Conservation (phyloP, 106 monocot genomes). For the Hemerocallis citrina region DNA sequence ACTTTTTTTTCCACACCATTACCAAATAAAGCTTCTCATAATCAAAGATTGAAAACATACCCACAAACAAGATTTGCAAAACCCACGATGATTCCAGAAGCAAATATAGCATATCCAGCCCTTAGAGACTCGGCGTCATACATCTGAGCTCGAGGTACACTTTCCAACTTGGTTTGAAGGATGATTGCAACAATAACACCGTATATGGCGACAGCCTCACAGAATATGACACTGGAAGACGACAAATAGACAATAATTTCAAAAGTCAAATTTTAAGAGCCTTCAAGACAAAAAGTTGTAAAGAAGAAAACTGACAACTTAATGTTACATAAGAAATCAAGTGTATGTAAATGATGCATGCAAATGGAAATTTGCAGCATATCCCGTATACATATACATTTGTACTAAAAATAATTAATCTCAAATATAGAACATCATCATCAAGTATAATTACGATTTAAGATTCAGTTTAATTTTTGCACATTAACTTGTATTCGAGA, state of each 20-base stretch:
- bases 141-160: constrained; percentile 60
- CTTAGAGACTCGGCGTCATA: constrained; percentile 71
- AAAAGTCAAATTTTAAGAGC: background rate
- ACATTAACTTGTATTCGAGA: background rate
- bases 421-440: background rate
- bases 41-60: constrained; percentile 24
- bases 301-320: too few relatives aligned
- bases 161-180: constrained; percentile 89
- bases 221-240: constrained; percentile 81
- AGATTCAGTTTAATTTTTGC: background rate
- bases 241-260: background rate
- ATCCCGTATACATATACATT: background rate
- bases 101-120: constrained; percentile 93
- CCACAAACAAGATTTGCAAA: constrained; percentile 93
- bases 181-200: constrained; percentile 96
- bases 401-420: background rate
- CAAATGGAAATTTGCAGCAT: background rate
- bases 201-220: constrained; percentile 97
- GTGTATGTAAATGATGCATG: background rate
- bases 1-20: too few relatives aligned
- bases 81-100: constrained; percentile 89
- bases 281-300: background rate
- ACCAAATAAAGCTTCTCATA: background rate
- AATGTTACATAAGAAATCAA: background rate
- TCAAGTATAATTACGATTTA: too few relatives aligned